Base-by-base conservation (phyloP, 176 grass and related monocot species). In the Eleusine indica region DNA sequence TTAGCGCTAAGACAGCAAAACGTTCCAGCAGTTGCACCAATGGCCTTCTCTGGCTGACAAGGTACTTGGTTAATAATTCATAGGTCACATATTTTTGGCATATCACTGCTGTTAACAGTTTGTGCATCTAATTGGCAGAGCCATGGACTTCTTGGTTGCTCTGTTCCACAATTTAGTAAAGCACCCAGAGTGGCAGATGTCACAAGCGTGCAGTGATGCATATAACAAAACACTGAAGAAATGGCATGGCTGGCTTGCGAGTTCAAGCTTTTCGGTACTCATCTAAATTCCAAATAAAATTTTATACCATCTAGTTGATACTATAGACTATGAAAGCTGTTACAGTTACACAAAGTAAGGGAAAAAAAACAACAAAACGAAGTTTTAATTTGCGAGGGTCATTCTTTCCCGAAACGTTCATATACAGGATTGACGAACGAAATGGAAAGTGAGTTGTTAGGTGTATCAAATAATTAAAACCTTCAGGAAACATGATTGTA, bases 61-160 rank as follows among this genome's bases (percentile, higher is more conserved):
- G 94, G 91, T 97, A 77, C 48, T 51, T 54, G 15, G 0, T 53
- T 53, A 17, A 17, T 53, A 17, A 17, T 53, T 17, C 12, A 5
- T 53, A 16, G 15, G 51, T 12, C 51, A 17, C 10, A 15, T 53
- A 3, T 53, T 3, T 53, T 53, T 53, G 51, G 10, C 51, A 53
- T 53, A 53, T 17, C 51, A 68, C 30, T 48, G 47, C 8, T n/a
- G 68, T 41, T 54, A 52, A 37, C 56, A 19, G 32, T 56, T 43
- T 82, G 30, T 64, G 56, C 65, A 71, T 85, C 60, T 43, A 40
- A 28, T 57, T 42, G 28, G 32, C 80, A 94, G 91, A 80, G 88
- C 91, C 39, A 92, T 97, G 91, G 94, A 97, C 79, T 97, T 94
- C 74, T 76, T 97, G 82, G 94, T 94, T 37, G 87, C 91, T 1